Base-by-base conservation (phyloP, 495 filamentous ascomycete genomes). In the Polyplosphaeria fusca region DNA sequence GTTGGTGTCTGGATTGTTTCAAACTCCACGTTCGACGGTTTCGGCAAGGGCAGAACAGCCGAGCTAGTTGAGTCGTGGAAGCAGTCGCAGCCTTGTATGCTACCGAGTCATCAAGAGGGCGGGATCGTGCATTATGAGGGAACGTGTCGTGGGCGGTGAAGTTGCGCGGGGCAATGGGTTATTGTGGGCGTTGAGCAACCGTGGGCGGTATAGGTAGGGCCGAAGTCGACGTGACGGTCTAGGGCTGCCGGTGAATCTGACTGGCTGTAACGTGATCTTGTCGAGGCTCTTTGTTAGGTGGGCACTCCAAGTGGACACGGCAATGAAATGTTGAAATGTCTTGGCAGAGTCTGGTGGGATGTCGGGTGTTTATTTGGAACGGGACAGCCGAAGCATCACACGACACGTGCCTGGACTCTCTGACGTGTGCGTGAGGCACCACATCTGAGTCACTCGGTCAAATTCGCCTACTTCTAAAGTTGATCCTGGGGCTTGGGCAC, bases 41-140 rank as follows among this genome's bases (percentile, higher is more conserved):
- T 47, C 19, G 32, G 14, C 52, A 60, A 40, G 46, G 22, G 46
- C 19, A 50, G 39, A 19, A 41, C 51, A 59, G 44, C 45, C 38
- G 55, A 48, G 54, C 47, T 32, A 47, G 47, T 53, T 27, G 50
- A 37, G 55, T 27, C 38, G 32, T 38, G 37, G 30, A 35, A 55
- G 52, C n/a, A 16, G 32, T 60, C 18, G 30, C 42, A 18, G 1
- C 40, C 19, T 38, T 32, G 41, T 49, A 56, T 58, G 62, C 62
- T 65, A 65, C 57, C 62, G 62, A 47, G 47, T 56, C 57, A 61
- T 58, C 49, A 48, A 43, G 28, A 40, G 49, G 47, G 35, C 37
- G 45, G n/a, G 5, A 20, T 52, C 32, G 42, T 57, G 62, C 62
- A 61, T 65, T 25, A 53, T 65, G 5, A 35, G 46, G 39, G 37